Evolutionary conservation across 2,329 filamentous ascomycete species (phyloP), one percentile per base, ranked within the genome.

Genomic region (Colletotrichum navitas): DNA sequence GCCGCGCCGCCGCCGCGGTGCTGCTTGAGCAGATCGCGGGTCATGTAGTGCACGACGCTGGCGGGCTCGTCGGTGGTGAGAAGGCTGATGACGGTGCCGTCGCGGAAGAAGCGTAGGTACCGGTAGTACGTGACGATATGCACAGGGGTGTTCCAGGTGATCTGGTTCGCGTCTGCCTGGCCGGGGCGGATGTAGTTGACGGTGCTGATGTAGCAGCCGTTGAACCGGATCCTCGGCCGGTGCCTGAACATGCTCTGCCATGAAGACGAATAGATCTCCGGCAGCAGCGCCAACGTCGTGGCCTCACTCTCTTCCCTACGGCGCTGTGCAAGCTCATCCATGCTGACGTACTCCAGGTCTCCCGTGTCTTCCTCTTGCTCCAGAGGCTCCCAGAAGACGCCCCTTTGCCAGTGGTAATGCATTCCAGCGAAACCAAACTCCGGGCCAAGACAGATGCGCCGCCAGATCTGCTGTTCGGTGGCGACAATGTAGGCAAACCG

Each of bases 61-160:
- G 87, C 83, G 0, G 96, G 96, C 78, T 97, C 94, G 6, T 88
- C 83, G 0, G 93, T 97, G 0, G 93, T 94, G 45, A 97, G 87
- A 1, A 99, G 87, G 65, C 91, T 94, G 71, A 98, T 91, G 74
- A 88, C 90, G 1, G 92, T 92, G 36, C 96, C 96, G 80, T 98
- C 94, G 32, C 94, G 93, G 83, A 96, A 96, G 84, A 99, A 96
- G 64, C 96, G 93, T 4, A 99, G 88, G 82, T 98, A 99, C 69
- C 96, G 94, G 83, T 97, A 99, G 83, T 98, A 99, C 0, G 96
- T 99, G 60, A 99, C 94, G 70, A 98, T 97, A 79, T 97, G 94
- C 45, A 98, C 92, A 11, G 95, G 95, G 32, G 89, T 92, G 77
- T 85, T 85, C 94, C 95, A 97, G 1, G 93, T 92, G 24, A 92